Conservation (phyloP, 139 green algal genomes). For the Diplosphaera chodatii region DNA sequence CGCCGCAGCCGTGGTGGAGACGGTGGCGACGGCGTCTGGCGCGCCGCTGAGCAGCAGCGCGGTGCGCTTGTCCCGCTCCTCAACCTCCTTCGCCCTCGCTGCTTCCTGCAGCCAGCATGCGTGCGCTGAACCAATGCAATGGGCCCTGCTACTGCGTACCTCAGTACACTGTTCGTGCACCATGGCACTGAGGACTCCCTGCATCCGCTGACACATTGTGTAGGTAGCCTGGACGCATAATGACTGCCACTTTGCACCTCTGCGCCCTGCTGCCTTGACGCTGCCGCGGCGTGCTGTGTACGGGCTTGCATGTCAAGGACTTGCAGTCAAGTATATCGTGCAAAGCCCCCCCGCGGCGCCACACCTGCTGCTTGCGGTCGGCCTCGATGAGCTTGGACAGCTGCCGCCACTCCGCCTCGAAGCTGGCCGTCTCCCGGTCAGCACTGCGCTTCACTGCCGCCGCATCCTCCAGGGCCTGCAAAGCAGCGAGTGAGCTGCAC, state of each 20-base stretch:
- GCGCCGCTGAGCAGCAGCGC: conserved; percentile 47
- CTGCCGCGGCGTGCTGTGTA: too few relatives aligned
- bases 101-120: conserved; percentile 29
- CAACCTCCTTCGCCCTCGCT: conserved; percentile 49
- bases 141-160: too few relatives aligned
- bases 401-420: conserved; percentile 82
- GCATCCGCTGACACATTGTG: too few relatives aligned
- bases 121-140: too few relatives aligned
- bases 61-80: conserved; percentile 60
- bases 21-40: too few relatives aligned
- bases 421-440: conserved; percentile 75
- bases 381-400: conserved; percentile 79
- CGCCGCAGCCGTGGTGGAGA: too few relatives aligned
- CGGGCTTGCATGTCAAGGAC: too few relatives aligned
- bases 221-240: too few relatives aligned
- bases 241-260: too few relatives aligned
- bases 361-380: conserved; percentile 52
- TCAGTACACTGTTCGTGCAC: too few relatives aligned
- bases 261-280: too few relatives aligned
- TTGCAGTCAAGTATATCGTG: conserved; percentile 1
- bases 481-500: background rate
- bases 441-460: conserved; percentile 62
- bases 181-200: too few relatives aligned
- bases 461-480: conserved; percentile 62
- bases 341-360: background rate